phyloP scores from a whole-genome alignment of 306 rosid species.

The Begonia peltatifolia region DNA sequence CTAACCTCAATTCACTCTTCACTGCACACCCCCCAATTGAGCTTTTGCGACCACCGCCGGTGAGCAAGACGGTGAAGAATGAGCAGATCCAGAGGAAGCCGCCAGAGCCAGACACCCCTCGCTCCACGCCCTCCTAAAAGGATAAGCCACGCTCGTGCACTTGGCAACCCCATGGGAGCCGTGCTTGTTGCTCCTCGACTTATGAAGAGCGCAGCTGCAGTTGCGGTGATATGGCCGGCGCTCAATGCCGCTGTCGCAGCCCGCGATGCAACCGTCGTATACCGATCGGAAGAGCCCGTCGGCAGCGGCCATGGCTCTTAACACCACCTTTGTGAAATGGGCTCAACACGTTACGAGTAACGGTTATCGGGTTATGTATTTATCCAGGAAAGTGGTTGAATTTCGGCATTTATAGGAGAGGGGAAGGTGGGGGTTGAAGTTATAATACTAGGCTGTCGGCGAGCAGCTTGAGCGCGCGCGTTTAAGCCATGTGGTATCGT shows the following conservation, averaged over 20 bases:
- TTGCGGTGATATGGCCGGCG: slow-evolving; percentile 72
- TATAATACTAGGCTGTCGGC: too few species aligned
- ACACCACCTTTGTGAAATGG: too few species aligned
- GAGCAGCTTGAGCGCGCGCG: too few species aligned
- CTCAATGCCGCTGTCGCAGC: slow-evolving; percentile 27
- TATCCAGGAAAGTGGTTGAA: too few species aligned
- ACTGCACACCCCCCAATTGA: too few species aligned
- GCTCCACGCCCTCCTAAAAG: slow-evolving; percentile 11
- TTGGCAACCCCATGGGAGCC: not conserved
- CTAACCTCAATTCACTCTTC: too few species aligned
- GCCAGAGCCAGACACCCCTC: slow-evolving; percentile 6
- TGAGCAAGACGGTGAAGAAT: slow-evolving; percentile 4
- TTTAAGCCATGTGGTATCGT: too few species aligned
- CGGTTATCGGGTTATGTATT: too few species aligned
- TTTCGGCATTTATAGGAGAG: too few species aligned
- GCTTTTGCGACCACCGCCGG: slow-evolving; percentile 3
- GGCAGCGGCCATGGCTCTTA: slow-evolving; percentile 7
- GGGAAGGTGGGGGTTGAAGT: too few species aligned
- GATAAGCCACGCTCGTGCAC: slow-evolving; percentile 3
- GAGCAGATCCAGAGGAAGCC: slow-evolving; percentile 1
- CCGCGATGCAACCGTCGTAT: slow-evolving; percentile 33
- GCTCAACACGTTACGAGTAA: too few species aligned
- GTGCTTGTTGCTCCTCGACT: not conserved
- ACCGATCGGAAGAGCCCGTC: slow-evolving; percentile 24
- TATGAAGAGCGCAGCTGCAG: slow-evolving; percentile 58